Base-by-base conservation (phyloP, 1,139 yeast genomes). In the Taphrina communis region DNA sequence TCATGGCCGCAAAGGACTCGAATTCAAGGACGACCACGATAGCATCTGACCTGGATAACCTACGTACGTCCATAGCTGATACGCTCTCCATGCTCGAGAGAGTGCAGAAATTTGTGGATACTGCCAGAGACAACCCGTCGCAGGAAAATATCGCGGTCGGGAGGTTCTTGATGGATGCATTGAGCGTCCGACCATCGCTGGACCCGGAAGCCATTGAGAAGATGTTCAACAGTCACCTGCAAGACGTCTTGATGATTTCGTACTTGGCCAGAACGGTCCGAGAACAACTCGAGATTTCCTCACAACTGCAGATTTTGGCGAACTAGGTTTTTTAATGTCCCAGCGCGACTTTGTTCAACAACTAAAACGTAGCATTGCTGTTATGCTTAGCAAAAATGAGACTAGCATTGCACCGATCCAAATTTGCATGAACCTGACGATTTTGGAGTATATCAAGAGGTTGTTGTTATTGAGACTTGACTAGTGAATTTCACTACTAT, bases 191-290 rank as follows among this genome's bases (percentile, higher is more conserved):
- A 73, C 91, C 95, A 71, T 84, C 88, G 72, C 80, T 85, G 70
- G 85, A 88, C 74, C 76, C 85, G 71, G 86, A 84, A 42, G 83
- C 82, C 61, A 83, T 89, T 74, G 86, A 85, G 75, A 80, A 82
- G 73, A 83, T 87, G 73, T 87, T 90, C 83, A 86, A 85, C 75
- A 84, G 86, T 69, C 93, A 90, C 78, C 82, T 88, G 77, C 93
- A 90, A 79, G 97, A 91, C 76, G 88, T 91, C 57, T 84, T 89
- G 72, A 87, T 90, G 88, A 85, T 91, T 73, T 95, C 90, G 76
- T 89, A 88, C 77, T 83, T 91, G 80, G 89, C 96, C 71, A 87
- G 88, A 76, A 90, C 95, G 67, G 88, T 91, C 75, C 89, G 89
- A 81, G 90, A 92, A 73, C 97, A 91, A 67, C 65, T 73, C 65